Evolutionary conservation across 306 rosid species (phyloP), one percentile per base, ranked within the genome.

Genomic region (Acacia confusa): DNA sequence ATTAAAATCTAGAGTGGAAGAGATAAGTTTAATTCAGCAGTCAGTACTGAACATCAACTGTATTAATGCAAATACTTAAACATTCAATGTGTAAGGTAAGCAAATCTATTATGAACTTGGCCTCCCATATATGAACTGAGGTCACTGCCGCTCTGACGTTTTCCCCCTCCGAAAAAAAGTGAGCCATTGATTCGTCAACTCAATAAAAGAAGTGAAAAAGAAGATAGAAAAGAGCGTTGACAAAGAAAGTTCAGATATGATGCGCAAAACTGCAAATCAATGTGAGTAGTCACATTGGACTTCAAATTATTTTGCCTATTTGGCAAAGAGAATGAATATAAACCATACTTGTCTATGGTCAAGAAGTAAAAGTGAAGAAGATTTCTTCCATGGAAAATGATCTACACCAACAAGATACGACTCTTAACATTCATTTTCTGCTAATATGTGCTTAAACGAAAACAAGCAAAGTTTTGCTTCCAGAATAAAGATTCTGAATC

Each of bases 11-110:
- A 48, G 70, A 57, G 66, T 80, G 52, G 61, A 65, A 22, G 58
- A 57, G 52, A 76, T 38, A 70, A 74, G 27, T 69, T 79, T 78
- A 45, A 64, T 47, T 6, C 58, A 16, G 24, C 53, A 38, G 61
- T 73, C 70, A n/a, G 41, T 48, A 76, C 68, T 34, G 38, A 2
- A 66, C 41, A 69, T 72, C 64, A 36, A 30, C 15, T 55, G 61
- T 38, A 85, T 73, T 74, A 20, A 77, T 14, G 40, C 57, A 47
- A 38, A 65, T 52, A 30, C 52, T 52, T 40, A 8, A 66, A 34
- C 57, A 78, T 70, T 53, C 40, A 25, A 40, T 71, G 84, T 66
- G 9, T 65, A 38, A 81, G 84, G 45, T 70, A 84, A 6, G 25
- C 74, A 65, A 66, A 68, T 30, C 28, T 25, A 38, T 63, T 38